These are phyloP conservation scores for Botrytis galanthina DNA, from an alignment of 2,329 filamentous ascomycete genomes.

Conservation along the genomic window DNA sequence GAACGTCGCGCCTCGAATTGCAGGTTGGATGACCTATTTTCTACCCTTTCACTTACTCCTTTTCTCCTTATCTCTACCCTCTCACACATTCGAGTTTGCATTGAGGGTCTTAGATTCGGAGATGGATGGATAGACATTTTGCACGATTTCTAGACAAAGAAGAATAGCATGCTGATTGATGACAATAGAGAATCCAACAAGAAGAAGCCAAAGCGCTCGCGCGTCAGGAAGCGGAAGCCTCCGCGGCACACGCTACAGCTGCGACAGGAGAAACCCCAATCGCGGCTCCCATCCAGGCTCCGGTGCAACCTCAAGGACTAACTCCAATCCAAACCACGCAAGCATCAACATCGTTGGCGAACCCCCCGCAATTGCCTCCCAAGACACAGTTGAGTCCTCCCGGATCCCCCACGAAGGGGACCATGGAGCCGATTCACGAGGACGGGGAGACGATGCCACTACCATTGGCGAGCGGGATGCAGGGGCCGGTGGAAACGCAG, in stretches of 20 bases:
- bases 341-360: not conserved
- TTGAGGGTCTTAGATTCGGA: not conserved
- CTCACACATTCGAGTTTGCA: not conserved
- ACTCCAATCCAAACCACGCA: not conserved
- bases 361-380: not conserved
- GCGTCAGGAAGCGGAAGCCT: constrained; percentile 1
- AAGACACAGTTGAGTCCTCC: not conserved
- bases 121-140: not conserved
- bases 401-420: not conserved
- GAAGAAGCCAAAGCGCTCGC: constrained; percentile 16
- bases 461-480: not conserved
- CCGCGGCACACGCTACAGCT: not conserved
- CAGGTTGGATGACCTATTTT: constrained; percentile 19
- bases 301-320: not conserved
- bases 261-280: not conserved
- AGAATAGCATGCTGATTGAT: not conserved
- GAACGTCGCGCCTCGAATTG: constrained; percentile 1
- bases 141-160: not conserved
- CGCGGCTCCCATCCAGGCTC: not conserved
- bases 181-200: constrained; percentile 16
- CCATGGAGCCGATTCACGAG: constrained; percentile 12
- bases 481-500: not conserved
- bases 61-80: not conserved
- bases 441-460: not conserved
- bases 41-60: constrained; percentile 7